Evolutionary conservation across 208 protist genomes (phyloP).

Genomic region (Leishmania aethiopica): DNA sequence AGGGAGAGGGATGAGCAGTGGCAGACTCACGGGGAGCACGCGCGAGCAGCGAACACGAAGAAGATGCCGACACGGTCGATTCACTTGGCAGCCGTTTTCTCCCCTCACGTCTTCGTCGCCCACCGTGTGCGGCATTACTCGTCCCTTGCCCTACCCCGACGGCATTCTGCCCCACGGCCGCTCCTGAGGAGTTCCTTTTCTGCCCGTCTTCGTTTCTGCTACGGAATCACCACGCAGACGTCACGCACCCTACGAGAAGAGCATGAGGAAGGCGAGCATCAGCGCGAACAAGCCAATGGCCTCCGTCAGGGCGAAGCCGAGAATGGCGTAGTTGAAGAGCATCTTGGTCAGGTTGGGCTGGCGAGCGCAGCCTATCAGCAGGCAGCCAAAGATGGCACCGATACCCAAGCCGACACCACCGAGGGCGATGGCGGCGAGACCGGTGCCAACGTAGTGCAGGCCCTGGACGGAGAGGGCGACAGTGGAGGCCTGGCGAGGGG

Average conservation of each 20-base stretch:
- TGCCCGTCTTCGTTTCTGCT: neutral
- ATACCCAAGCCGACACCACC: slow-evolving; percentile 92
- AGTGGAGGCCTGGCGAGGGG: slow-evolving; percentile 72
- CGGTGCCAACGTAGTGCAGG: slow-evolving; percentile 92
- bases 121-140: neutral
- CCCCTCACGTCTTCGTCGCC: neutral
- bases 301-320: slow-evolving; percentile 92
- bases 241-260: slow-evolving; percentile 79
- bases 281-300: slow-evolving; percentile 92
- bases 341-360: slow-evolving; percentile 92
- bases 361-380: slow-evolving; percentile 85
- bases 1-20: neutral
- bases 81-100: neutral
- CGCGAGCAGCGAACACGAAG: neutral
- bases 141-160: neutral
- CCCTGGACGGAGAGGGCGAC: slow-evolving; percentile 90
- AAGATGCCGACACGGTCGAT: neutral
- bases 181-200: neutral
- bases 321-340: slow-evolving; percentile 94
- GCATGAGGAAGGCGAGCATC: slow-evolving; percentile 94
- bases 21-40: neutral
- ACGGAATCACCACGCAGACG: neutral
- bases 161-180: neutral
- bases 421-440: slow-evolving; percentile 89
- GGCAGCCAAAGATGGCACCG: slow-evolving; percentile 88